Evolutionary conservation across 176 grass and related monocot genomes (phyloP), one percentile per base, ranked within the genome.

Genomic region (Ananas comosus): DNA sequence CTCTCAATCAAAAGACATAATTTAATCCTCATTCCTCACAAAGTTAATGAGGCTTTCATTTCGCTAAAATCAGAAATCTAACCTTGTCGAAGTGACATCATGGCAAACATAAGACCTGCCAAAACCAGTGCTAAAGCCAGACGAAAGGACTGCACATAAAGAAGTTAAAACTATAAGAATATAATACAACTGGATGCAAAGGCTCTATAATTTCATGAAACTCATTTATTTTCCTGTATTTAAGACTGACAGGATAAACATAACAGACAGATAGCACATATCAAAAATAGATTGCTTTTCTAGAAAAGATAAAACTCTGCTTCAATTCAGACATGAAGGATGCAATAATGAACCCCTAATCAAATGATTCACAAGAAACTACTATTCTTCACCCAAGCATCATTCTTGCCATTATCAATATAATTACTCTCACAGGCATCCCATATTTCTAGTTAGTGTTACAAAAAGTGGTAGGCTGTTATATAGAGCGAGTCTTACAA

Each of bases 81-180:
- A 96, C 92, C 92, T 85, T 85, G 81, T 79, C 81, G 70, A 71
- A 96, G 86, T 9, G 92, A 96, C 68, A 89, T 69, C 50, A 89
- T 53, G 72, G 91, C 76, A 67, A 91, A 87, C 70, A 96, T 69
- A 69, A 88, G 19, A 68, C 83, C 82, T 56, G 74, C 70, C 67
- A 96, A 29, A 80, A 89, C 53, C 64, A 96, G 56, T 74, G 73
- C 76, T 51, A 96, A 89, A 73, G 83, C 92, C 67, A 89, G 70
- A 10, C 83, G 83, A 28, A 96, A 96, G 71, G 92, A 96, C 92
- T 96, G 79, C 12, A 81, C 82, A 82, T 29, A 49, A 63, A 57
- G 83, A 78, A 67, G 21, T 7, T 18, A 16, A 61, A 61, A 61
- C 10, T 61, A 19, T 61, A 10, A 61, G 17, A 12, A 61, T 16